These are phyloP conservation scores for Leptomonas seymouri DNA, from an alignment of 208 protist genomes.

Conservation along the genomic window DNA sequence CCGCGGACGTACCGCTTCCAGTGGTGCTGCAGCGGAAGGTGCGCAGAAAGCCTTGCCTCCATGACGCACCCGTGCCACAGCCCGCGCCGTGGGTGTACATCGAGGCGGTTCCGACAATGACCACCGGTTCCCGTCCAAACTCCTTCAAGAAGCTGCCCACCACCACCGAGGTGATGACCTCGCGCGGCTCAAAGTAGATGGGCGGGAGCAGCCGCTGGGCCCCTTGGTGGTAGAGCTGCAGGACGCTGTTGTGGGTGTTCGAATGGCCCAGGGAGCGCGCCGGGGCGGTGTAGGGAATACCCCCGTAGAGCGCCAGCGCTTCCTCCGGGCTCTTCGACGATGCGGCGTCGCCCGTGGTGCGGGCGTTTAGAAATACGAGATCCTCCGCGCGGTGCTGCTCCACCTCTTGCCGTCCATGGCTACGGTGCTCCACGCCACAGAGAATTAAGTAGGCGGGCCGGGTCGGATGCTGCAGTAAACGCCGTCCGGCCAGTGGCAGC, in stretches of 20 bases:
- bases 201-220: constrained; percentile 56
- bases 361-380: constrained; percentile 23
- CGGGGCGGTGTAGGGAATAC: constrained; percentile 39
- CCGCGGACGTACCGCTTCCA: neutral
- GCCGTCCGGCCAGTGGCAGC: constrained; percentile 67
- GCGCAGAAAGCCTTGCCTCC: constrained; percentile 61
- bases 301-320: constrained; percentile 12
- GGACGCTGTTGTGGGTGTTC: constrained; percentile 67
- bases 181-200: constrained; percentile 67
- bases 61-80: constrained; percentile 50
- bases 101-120: constrained; percentile 60
- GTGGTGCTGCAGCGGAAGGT: constrained; percentile 58
- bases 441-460: constrained; percentile 59
- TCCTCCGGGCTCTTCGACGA: constrained; percentile 2
- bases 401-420: constrained; percentile 35
- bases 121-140: constrained; percentile 74
- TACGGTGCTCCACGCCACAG: constrained; percentile 68
- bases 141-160: constrained; percentile 76
- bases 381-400: constrained; percentile 37
- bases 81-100: constrained; percentile 77
- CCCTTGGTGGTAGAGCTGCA: constrained; percentile 80
- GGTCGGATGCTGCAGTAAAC: constrained; percentile 75
- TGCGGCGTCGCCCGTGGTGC: constrained; percentile 3
- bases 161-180: constrained; percentile 57
- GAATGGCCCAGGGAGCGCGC: constrained; percentile 59